Base-by-base conservation (phyloP, 208 protist genomes). In the Plasmodiophora brassicae region DNA sequence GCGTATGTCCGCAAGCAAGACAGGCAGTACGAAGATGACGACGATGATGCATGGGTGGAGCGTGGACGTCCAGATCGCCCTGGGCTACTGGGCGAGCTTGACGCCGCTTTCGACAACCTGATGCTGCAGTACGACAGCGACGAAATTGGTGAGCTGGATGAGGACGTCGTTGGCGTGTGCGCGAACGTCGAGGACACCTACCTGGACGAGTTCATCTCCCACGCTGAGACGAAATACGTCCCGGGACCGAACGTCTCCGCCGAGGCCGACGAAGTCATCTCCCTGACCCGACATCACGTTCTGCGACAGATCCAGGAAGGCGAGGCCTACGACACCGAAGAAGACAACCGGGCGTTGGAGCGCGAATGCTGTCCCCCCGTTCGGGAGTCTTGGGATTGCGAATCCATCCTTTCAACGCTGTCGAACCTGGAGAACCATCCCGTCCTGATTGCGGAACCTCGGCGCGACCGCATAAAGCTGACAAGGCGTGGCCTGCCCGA, bases 101-200 rank as follows among this genome's bases (percentile, higher is more conserved):
- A 78, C n/a, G 41, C 32, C n/a, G 14, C 5, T n/a, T 78, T 78
- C n/a, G 65, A 78, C 32, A 78, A 5, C 5, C 20, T 78, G n/a
- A 78, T 78, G 5, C 65, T 78, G 65, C 65, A 78, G n/a, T 78
- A 78, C 41, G 65, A 78, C n/a, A 38, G 14, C 5, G 65, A 78
- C n/a, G 65, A 78, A 78, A 78, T 78, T 78, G 65, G 65, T 14
- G 65, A 78, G 41, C n/a, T 78, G 14, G n/a, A 78, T 32, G 65
- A 78, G 32, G 65, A 78, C 5, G n/a, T 78, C n/a, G 14, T 14
- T 5, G 65, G 65, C 5, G n/a, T 32, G 5, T 8, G 32, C 10
- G 65, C 32, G 5, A 38, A 32, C n/a, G 65, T 78, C 14, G 65
- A 78, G 41, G 65, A 78, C 65, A 38, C 32, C 32, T 32, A 44